A percentile compares a stretch with the other conserved stretches of the same genome.
phyloP scores from a whole-genome alignment of 495 filamentous ascomycete genomes.

The Opeltia flavorubescens region DNA sequence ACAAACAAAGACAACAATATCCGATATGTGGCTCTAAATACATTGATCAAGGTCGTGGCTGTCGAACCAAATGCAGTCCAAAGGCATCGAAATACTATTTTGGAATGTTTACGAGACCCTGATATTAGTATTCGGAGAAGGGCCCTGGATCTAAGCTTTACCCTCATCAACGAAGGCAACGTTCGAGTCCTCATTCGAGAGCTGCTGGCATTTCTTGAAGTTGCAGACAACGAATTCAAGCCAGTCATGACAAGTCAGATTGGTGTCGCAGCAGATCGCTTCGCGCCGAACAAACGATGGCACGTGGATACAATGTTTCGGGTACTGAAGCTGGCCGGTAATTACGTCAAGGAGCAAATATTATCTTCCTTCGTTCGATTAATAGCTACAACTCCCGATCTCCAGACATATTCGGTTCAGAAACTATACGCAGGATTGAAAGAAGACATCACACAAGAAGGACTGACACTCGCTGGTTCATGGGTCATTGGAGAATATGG shows the following conservation, averaged over 20 bases:
- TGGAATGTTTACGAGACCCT: slow-evolving; percentile 93
- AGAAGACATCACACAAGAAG: slow-evolving; percentile 94
- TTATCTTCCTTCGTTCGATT: slow-evolving; percentile 91
- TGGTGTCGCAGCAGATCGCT: slow-evolving; percentile 89
- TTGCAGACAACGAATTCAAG: slow-evolving; percentile 97
- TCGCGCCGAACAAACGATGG: slow-evolving; percentile 93
- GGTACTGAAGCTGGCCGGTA: slow-evolving; percentile 87
- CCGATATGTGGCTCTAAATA: slow-evolving; percentile 94
- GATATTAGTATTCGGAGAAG: slow-evolving; percentile 94
- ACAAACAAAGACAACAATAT: slow-evolving; percentile 98
- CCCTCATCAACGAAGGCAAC: slow-evolving; percentile 91
- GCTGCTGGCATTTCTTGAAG: slow-evolving; percentile 84
- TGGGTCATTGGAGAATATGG: slow-evolving; percentile 98
- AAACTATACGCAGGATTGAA: slow-evolving; percentile 83
- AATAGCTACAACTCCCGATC: slow-evolving; percentile 83
- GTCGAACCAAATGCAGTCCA: slow-evolving; percentile 97
- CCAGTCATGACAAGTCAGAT: slow-evolving; percentile 94
- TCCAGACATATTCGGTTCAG: slow-evolving; percentile 92
- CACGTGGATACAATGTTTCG: slow-evolving; percentile 94
- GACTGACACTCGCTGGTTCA: slow-evolving; percentile 80
- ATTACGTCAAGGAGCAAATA: slow-evolving; percentile 96
- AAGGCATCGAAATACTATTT: slow-evolving; percentile 89
- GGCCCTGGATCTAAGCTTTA: slow-evolving; percentile 93
- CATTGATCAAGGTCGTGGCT: slow-evolving; percentile 93
- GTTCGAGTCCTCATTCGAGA: slow-evolving; percentile 87